These are phyloP conservation scores for Lentinula lateritia DNA, from an alignment of 768 basidiomycete species.

Conservation along the genomic window DNA sequence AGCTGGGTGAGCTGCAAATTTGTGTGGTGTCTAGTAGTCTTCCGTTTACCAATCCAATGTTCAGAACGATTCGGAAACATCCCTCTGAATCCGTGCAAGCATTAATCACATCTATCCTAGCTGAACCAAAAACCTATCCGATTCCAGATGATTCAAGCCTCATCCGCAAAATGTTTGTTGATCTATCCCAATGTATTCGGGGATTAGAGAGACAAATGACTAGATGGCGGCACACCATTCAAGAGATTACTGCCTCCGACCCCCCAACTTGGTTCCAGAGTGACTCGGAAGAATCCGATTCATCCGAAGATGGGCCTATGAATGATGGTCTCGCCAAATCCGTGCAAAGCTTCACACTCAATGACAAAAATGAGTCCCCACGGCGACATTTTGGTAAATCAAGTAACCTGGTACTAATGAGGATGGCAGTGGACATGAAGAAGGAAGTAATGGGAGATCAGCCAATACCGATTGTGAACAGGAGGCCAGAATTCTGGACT, in stretches of 20 bases:
- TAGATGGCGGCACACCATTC: not conserved
- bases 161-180: not conserved
- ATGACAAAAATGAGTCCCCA: not conserved
- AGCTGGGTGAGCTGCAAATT: not conserved
- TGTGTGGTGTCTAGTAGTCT: not conserved
- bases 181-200: not conserved
- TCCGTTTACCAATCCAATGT: not conserved
- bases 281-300: not conserved
- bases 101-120: not conserved
- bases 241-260: not conserved
- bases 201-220: constrained; percentile 3
- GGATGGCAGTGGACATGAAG: constrained; percentile 32
- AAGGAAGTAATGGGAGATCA: constrained; percentile 26
- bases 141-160: not conserved
- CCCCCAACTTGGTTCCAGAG: not conserved
- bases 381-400: constrained; percentile 16
- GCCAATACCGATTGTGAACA: not conserved
- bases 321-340: not conserved
- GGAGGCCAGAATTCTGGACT: constrained; percentile 12
- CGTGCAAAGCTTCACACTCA: not conserved
- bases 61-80: not conserved
- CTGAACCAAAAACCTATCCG: not conserved
- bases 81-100: constrained; percentile 4
- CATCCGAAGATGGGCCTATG: not conserved
- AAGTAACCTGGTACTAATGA: constrained; percentile 46